Evolutionary conservation across 177 flowering plant genomes (phyloP), one percentile per base, ranked within the genome.

Genomic region (Vitis hybrid): DNA sequence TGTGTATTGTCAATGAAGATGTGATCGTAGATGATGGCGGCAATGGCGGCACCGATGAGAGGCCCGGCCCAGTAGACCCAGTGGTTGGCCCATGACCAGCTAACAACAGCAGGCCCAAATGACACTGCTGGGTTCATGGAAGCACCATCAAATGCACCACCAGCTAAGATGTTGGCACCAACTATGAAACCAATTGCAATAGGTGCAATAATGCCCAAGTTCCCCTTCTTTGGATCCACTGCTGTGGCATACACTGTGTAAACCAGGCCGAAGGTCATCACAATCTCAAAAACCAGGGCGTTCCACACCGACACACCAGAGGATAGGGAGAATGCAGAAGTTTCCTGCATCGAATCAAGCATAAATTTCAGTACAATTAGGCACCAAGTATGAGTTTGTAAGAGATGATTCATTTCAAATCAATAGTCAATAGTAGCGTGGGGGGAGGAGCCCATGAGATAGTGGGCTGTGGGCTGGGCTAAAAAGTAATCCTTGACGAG

Each of bases 11-110:
- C 60, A 51, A 84, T 86, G 76, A 83, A 86, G 61, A 84, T 73
- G 67, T 68, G 74, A 72, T 84, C 87, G 59, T 86, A 86, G 62
- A 81, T 65, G 45, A 84, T 20, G 55, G 85, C 86, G 1, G 87
- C 90, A 69, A 82, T 66, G 66, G 83, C 86, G 1, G 85, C 82
- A 5, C 89, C 87, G 10, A 81, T 66, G 0, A 86, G 53, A 5
- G 90, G 87, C 10, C 90, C 90, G 1, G 74, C 48, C 90, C 90
- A 86, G 62, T 86, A 86, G 65, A 86, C 83, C 89, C 89, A 86
- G 53, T 84, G 89, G 68, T 84, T 11, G 5, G 77, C 68, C 87
- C 89, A 86, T 2, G 86, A 67, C 87, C 86, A 80, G 76, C 82
- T 84, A 2, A 86, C 86, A 53, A 82, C 82, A 14, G 89, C 86